Conservation (phyloP, 371 early-diverging fungal species). For the Zopfochytrium polystomum region DNA sequence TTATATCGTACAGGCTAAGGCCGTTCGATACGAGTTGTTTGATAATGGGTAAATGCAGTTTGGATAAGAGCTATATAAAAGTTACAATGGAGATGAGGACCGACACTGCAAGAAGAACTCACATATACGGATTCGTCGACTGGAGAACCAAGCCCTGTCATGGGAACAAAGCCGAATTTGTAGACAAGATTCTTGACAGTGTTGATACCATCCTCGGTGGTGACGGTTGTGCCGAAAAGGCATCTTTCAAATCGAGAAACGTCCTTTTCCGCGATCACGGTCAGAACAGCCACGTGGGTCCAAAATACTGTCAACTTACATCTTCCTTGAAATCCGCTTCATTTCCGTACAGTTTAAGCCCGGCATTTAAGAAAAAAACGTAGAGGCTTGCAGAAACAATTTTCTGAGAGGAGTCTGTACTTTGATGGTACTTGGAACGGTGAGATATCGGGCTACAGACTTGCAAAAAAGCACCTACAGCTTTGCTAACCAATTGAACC, state of each 20-base stretch:
- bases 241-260: slow-evolving; percentile 35
- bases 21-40: slow-evolving; percentile 29
- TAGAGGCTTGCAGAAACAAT: slow-evolving; percentile 27
- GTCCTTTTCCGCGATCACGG: slow-evolving; percentile 17
- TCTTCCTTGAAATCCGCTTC: slow-evolving; percentile 42
- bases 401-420: slow-evolving; percentile 6
- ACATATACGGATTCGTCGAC: slow-evolving; percentile 42
- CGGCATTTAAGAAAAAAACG: slow-evolving; percentile 37
- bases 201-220: slow-evolving; percentile 18
- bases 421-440: slow-evolving; percentile 33
- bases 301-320: too few species aligned
- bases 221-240: slow-evolving; percentile 21
- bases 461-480: too few species aligned
- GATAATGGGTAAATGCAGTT: slow-evolving; percentile 33
- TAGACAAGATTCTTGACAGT: slow-evolving; percentile 26
- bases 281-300: neutral
- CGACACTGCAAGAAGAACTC: neutral
- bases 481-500: slow-evolving; percentile 35
- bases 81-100: neutral
- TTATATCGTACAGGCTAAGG: slow-evolving; percentile 32
- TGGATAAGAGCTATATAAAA: slow-evolving; percentile 28
- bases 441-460: too few species aligned
- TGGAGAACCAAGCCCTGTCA: slow-evolving; percentile 32
- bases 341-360: slow-evolving; percentile 25
- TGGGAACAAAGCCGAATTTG: slow-evolving; percentile 35